A percentile compares a stretch with the other conserved stretches of the same genome.
These are phyloP conservation scores for Xylariomycetidae sp. DNA, from an alignment of 2,329 filamentous ascomycete species.

Conservation along the genomic window DNA sequence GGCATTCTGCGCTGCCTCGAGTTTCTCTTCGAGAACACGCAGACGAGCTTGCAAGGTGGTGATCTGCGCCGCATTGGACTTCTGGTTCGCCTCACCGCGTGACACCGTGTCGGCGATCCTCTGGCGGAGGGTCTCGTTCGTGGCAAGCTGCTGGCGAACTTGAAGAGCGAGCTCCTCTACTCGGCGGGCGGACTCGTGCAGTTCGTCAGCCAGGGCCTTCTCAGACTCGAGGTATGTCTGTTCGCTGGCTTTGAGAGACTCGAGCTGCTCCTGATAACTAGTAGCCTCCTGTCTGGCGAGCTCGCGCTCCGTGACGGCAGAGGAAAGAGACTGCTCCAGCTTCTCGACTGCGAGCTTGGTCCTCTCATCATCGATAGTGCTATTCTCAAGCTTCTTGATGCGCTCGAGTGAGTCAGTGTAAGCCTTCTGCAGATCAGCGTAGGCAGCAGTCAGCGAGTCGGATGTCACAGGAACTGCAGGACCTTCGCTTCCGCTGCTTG, in stretches of 20 bases:
- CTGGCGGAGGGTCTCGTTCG: slow-evolving; percentile 69
- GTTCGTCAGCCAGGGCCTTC: slow-evolving; percentile 61
- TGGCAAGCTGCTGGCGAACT: slow-evolving; percentile 74
- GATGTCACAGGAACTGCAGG: slow-evolving; percentile 55
- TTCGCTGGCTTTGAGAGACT: slow-evolving; percentile 52
- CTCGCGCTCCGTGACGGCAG: slow-evolving; percentile 68
- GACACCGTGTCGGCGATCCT: slow-evolving; percentile 75
- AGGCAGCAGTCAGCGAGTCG: slow-evolving; percentile 67
- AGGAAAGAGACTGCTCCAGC: slow-evolving; percentile 63
- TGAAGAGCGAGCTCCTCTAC: slow-evolving; percentile 76
- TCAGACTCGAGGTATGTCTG: slow-evolving; percentile 55
- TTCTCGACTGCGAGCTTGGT: slow-evolving; percentile 59
- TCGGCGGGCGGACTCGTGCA: slow-evolving; percentile 68
- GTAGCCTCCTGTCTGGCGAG: slow-evolving; percentile 63
- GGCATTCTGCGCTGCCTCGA: slow-evolving; percentile 76
- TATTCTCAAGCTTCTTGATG: slow-evolving; percentile 59
- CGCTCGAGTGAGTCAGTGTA: slow-evolving; percentile 63
- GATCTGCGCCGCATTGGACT: slow-evolving; percentile 74
- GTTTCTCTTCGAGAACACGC: slow-evolving; percentile 75
- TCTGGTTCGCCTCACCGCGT: slow-evolving; percentile 80
- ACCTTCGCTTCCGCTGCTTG: slow-evolving; percentile 35
- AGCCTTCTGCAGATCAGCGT: slow-evolving; percentile 68
- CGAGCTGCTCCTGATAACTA: slow-evolving; percentile 57
- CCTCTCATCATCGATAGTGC: slow-evolving; percentile 48
- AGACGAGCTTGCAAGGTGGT: slow-evolving; percentile 78